Base-by-base conservation (phyloP, 495 filamentous ascomycete species). In the Hypoxylon lienhwacheense region DNA sequence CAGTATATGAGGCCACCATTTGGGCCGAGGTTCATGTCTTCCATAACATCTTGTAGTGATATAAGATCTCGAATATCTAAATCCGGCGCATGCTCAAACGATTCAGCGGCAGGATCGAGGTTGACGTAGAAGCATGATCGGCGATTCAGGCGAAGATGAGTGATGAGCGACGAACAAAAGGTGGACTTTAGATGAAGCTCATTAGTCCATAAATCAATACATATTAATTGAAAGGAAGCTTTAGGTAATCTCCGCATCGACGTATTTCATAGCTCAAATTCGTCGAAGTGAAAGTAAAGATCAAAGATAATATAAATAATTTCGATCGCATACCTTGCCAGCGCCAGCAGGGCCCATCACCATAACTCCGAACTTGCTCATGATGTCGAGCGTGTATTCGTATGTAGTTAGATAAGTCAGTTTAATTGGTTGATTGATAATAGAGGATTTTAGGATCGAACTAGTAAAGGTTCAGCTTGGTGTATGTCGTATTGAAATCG, bases 1-100 rank as follows among this genome's bases (percentile, higher is more conserved):
- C 93, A 98, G 79, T 93, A 96, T 65, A 98, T 95, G 20, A 98
- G 78, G 5, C 91, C 93, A 28, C 93, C 93, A 64, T 98, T 98
- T 19, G 93, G 93, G 3, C 93, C 93, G 4, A 97, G 80, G 33
- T 83, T 81, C 80, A 96, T 82, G 73, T 97, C 93, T 49, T 97
- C 93, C 93, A 98, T 98, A 19, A 95, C 93, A 83, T 98, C 93
- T 64, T 95, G 88, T 36, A 98, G 83, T 1, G 87, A 90, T 70
- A 98, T 96, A 19, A 97, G 81, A 47, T 97, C 91, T 66, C 90
- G 91, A 76, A 98, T 98, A 68, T 98, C 93, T 56, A 97, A 82
- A 66, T 97, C 93, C 0, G 93, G 93, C 56, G 89, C 77, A 69
- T 96, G 95, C 61, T 83, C 81, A 70, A 98, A 97, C 32, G 85